Conservation (phyloP, 139 green algal species). For the Chlorella sp. region DNA sequence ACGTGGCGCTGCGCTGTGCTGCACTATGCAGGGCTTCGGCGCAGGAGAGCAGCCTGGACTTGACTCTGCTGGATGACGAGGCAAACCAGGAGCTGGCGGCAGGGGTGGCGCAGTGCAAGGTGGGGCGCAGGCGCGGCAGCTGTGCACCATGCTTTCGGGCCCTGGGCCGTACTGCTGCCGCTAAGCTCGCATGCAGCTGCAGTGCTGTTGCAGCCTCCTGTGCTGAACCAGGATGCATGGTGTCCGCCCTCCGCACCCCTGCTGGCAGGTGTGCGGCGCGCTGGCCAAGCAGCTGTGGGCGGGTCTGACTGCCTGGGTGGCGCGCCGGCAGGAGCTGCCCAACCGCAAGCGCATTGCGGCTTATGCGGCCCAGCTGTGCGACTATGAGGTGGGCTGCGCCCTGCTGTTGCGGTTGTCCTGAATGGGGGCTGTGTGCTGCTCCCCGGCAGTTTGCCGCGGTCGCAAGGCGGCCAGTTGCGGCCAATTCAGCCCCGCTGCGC, state of each 20-base stretch:
- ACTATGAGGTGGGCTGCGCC: slow-evolving; percentile 19
- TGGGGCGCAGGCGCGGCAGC: not conserved
- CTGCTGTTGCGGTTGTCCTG: not conserved
- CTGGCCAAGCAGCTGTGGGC: slow-evolving; percentile 28
- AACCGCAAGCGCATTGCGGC: slow-evolving; percentile 15
- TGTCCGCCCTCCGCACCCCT: too few relatives aligned
- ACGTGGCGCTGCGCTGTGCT: not conserved
- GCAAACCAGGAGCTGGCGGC: not conserved
- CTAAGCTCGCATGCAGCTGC: not conserved
- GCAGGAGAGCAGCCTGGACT: slow-evolving; percentile 8
- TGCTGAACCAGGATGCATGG: not conserved
- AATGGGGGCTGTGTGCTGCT: too few relatives aligned
- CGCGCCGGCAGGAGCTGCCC: slow-evolving; percentile 2
- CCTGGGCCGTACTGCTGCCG: too few relatives aligned
- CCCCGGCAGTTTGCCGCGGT: too few relatives aligned
- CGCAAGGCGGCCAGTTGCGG: too few relatives aligned
- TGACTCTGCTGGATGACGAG: slow-evolving; percentile 15
- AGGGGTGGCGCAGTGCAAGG: slow-evolving; percentile 34
- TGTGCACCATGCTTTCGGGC: too few relatives aligned
- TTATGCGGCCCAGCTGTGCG: slow-evolving; percentile 26
- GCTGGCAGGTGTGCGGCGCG: slow-evolving; percentile 20
- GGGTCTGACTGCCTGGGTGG: slow-evolving; percentile 13
- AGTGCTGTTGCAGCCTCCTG: too few relatives aligned
- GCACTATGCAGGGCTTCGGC: not conserved
- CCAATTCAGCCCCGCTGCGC: too few relatives aligned